Percentiles rank a stretch among this genome's conserved stretches.
Conservation (phyloP, 108 stramenopile species). For the Cyclotella choctawhatcheeana region DNA sequence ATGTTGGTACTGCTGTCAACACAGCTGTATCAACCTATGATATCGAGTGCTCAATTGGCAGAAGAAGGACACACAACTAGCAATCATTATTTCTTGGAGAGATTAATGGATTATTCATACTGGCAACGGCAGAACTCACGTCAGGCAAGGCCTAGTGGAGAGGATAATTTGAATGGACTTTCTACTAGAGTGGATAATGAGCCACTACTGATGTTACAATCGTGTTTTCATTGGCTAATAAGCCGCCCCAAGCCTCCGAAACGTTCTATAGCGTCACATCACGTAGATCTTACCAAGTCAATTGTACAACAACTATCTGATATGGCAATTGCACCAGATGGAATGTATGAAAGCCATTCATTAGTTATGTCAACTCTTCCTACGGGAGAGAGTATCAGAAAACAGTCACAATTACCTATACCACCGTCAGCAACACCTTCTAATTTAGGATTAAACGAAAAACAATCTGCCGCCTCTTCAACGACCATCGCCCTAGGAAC, state of each 20-base stretch:
- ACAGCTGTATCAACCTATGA: conserved; percentile 78
- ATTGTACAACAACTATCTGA: conserved; percentile 52
- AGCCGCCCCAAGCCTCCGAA: conserved; percentile 66
- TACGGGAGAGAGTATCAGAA: background rate
- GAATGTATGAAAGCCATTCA: conserved; percentile 75
- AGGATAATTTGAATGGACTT: conserved; percentile 9
- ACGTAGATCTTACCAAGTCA: conserved; percentile 52
- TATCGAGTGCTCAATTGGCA: conserved; percentile 47
- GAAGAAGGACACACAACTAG: conserved; percentile 20
- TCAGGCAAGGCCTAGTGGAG: background rate
- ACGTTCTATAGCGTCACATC: conserved; percentile 67
- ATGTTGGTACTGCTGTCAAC: conserved; percentile 73
- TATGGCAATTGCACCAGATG: conserved; percentile 65
- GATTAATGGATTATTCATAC: conserved; percentile 55
- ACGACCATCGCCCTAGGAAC: conserved; percentile 40
- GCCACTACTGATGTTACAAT: conserved; percentile 35
- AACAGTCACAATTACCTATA: background rate
- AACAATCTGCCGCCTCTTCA: background rate
- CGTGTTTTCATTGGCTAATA: conserved; percentile 65
- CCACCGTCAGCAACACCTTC: background rate
- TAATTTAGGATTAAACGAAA: background rate
- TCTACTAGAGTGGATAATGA: background rate
- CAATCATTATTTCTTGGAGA: conserved; percentile 51
- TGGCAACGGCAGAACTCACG: conserved; percentile 31
- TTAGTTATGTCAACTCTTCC: conserved; percentile 64